Evolutionary conservation across 2,329 filamentous ascomycete genomes (phyloP).

Genomic region (Xylaria sp.): DNA sequence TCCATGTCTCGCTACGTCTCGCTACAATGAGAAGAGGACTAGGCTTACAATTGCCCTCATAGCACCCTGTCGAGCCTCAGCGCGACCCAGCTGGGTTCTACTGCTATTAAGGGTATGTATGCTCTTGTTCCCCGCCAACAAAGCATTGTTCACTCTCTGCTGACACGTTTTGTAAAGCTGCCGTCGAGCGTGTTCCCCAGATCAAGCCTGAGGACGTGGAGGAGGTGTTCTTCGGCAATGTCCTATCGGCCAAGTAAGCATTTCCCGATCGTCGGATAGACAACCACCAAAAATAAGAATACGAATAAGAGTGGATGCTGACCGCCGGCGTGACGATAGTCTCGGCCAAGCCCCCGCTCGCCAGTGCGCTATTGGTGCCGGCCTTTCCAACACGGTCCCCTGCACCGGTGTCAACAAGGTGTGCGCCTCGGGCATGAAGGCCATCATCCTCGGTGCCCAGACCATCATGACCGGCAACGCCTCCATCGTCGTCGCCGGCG

Average conservation of each 20-base stretch:
- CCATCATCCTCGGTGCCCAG: slow-evolving; percentile 92
- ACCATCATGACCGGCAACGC: slow-evolving; percentile 98
- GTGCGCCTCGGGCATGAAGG: slow-evolving; percentile 94
- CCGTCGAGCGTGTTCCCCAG: slow-evolving; percentile 84
- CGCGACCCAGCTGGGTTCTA: slow-evolving; percentile 86
- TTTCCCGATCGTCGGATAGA: neutral
- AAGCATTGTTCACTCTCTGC: neutral
- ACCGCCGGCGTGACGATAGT: slow-evolving; percentile 59
- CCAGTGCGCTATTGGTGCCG: slow-evolving; percentile 90
- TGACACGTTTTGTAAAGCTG: slow-evolving; percentile 58
- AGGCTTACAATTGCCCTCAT: slow-evolving; percentile 40
- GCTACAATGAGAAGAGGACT: slow-evolving; percentile 1
- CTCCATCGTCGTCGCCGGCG: slow-evolving; percentile 90
- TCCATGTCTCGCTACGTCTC: neutral
- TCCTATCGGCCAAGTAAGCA: slow-evolving; percentile 88
- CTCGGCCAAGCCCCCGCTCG: slow-evolving; percentile 96
- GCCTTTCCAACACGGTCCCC: slow-evolving; percentile 80
- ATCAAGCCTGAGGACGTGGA: slow-evolving; percentile 91
- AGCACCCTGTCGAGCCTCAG: slow-evolving; percentile 89
- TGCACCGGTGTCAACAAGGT: slow-evolving; percentile 99
- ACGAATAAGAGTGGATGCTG: slow-evolving; percentile 2
- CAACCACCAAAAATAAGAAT: neutral
- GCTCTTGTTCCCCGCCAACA: slow-evolving; percentile 36
- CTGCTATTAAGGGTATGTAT: slow-evolving; percentile 87
- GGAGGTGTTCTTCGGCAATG: slow-evolving; percentile 98